Base-by-base conservation (phyloP, 2,329 filamentous ascomycete genomes). In the Aspergillus alliaceus region DNA sequence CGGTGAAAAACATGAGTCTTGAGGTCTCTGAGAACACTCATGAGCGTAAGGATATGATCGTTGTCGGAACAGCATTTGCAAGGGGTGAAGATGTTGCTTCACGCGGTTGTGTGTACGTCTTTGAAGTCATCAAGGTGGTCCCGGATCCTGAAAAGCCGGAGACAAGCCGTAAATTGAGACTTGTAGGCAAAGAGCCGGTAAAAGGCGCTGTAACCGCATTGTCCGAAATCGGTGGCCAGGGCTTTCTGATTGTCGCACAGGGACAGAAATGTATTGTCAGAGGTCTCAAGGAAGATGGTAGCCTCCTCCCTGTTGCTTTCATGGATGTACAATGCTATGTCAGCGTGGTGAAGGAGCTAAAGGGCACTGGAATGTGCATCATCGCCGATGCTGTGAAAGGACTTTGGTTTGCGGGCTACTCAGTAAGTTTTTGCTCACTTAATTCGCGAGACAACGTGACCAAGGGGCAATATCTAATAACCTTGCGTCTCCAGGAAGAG, bases 251-350 rank as follows among this genome's bases (percentile, higher is more conserved):
- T 60, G 90, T 90, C 39, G 92, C 93, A 0, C 95, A 99, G 71
- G 95, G 95, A 1, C 93, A 97, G 69, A 99, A 99, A 75, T 93
- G 92, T 72, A 96, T 99, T 90, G 92, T 99, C 1, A 84, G 95
- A 58, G 95, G 95, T 39, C 82, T 99, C 3, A 97, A 97, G 72
- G 95, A 99, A 73, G 95, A 99, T 70, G 91, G 93, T 0, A 92
- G 90, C 1, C 83, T 98, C 52, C 81, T 98, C 1, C 95, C 95
- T 0, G 93, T 99, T 3, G 95, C 95, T 0, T 99, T 99, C 70
- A 90, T 99, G 82, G 95, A 99, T 69, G 96, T 97, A 87, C 95
- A 91, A 76, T 96, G 90, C 74, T 95, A 96, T 68, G 91, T 96
- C 12, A 90, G 87, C 2, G 86, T 89, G n/a, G 84, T 91, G 53